Evolutionary conservation across 352 stramenopile genomes (phyloP), one percentile per base, ranked within the genome.

Genomic region (Aphanomyces euteiches): DNA sequence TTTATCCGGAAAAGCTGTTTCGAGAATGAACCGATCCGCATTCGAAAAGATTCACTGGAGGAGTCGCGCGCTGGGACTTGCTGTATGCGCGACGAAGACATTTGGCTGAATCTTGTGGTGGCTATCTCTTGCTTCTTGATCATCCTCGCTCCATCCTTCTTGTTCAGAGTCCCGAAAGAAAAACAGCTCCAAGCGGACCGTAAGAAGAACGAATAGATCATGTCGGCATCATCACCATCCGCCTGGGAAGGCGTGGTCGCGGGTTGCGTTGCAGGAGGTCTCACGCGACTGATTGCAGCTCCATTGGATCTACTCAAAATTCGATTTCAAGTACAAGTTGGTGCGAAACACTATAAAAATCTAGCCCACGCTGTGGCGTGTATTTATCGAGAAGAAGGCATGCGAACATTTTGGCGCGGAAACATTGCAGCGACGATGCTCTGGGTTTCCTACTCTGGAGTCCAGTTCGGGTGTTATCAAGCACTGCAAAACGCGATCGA

Each of bases 251-350:
- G 84, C 3, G 83, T 81, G 6, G 48, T 82, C 8, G 84, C 87
- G 8, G 87, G 87, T 36, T 82, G 83, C 12, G 72, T 91, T 7
- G 79, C 84, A 34, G 87, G 87, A 75, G 84, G 79, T 15, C 61
- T 77, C 5, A 92, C 82, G 48, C 81, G 87, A n/a, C 41, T 92
- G 47, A 66, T 92, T 43, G 83, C 84, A 28, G 87, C 87, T n/a
- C 87, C 87, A 7, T 71, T 94, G 36, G 84, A 92, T 71, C 78
- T 92, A 21, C 57, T 92, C 47, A 94, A 94, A 75, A 94, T 92
- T 66, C 84, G 80, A 21, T 92, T 95, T 58, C 87, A 95, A 73
- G 81, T 95, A 19, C 87, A 95, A 56, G 54, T 61, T 39, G 54
- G 54, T 37, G 13, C 34, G 10, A 61, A 61, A 15, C 90, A 90